A percentile compares a stretch with the other conserved stretches of the same genome.
Conservation (phyloP, 345 rosid species). For the Carallia pectinifolia region DNA sequence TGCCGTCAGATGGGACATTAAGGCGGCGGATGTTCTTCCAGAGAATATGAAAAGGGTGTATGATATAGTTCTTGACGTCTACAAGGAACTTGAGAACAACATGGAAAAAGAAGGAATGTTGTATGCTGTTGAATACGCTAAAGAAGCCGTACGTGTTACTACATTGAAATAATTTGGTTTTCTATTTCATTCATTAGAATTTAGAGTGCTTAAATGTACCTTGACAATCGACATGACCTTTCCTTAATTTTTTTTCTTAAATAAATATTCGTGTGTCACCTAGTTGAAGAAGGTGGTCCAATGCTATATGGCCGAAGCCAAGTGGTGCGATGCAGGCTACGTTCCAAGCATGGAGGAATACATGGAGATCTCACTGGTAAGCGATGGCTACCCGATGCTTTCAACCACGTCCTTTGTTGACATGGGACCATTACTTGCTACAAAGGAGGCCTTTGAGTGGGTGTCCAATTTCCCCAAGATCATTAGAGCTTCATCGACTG, state of each 20-base stretch:
- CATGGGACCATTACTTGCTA: slow-evolving; percentile 10
- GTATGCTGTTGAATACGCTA: not conserved
- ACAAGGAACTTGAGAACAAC: slow-evolving; percentile 8
- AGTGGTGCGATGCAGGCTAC: slow-evolving; percentile 8
- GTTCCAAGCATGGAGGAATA: slow-evolving; percentile 25
- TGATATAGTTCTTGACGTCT: not conserved
- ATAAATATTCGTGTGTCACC: not conserved
- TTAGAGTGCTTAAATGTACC: no score
- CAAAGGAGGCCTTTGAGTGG: slow-evolving; percentile 15
- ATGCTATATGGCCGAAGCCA: slow-evolving; percentile 10
- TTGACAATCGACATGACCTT: not conserved
- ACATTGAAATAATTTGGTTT: not conserved
- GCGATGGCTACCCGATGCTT: slow-evolving; percentile 1
- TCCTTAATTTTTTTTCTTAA: no score
- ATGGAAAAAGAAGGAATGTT: slow-evolving; percentile 11
- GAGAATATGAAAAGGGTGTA: slow-evolving; percentile 9
- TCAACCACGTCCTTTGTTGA: slow-evolving; percentile 10
- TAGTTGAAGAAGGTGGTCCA: slow-evolving; percentile 1
- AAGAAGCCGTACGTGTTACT: slow-evolving; percentile 14
- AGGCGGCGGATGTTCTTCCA: not conserved
- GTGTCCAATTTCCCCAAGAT: slow-evolving; percentile 7
- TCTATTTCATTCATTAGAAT: not conserved
- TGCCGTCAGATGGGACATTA: slow-evolving; percentile 15
- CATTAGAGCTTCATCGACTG: not conserved
- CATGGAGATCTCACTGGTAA: not conserved